phyloP scores from a whole-genome alignment of 495 filamentous ascomycete genomes.

The Neurospora sp. region DNA sequence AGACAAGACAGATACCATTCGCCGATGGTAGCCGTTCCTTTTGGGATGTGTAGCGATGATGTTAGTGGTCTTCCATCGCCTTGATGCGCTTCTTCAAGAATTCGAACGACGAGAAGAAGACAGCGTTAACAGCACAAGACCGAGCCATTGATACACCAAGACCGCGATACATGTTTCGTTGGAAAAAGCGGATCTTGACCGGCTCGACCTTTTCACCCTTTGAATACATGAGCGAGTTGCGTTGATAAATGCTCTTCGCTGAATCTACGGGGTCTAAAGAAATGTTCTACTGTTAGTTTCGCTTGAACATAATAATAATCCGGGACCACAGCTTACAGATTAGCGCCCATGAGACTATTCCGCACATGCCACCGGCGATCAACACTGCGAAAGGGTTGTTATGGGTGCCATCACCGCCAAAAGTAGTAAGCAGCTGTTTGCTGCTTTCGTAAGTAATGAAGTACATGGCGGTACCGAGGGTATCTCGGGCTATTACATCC shows the following conservation, averaged over 20 bases:
- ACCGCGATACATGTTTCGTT: constrained; percentile 62
- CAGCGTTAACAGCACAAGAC: constrained; percentile 62
- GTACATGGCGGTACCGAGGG: constrained; percentile 79
- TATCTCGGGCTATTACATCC: constrained; percentile 55
- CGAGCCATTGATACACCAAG: constrained; percentile 71
- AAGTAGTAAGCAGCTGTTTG: constrained; percentile 73
- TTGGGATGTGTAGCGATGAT: neutral
- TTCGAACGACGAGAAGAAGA: constrained; percentile 73
- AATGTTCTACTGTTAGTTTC: neutral
- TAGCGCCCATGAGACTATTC: constrained; percentile 70
- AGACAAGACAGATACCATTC: neutral
- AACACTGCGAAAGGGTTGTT: constrained; percentile 65
- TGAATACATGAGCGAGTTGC: constrained; percentile 61
- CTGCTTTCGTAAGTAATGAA: constrained; percentile 86
- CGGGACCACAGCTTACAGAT: constrained; percentile 40
- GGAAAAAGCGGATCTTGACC: constrained; percentile 63
- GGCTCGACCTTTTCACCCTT: constrained; percentile 45
- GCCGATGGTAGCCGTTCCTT: neutral
- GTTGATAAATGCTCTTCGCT: constrained; percentile 73
- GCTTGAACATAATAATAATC: neutral
- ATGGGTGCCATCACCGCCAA: constrained; percentile 53
- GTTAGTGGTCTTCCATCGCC: constrained; percentile 33
- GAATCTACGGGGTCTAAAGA: constrained; percentile 62
- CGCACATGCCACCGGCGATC: constrained; percentile 65
- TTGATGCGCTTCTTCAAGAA: constrained; percentile 64